Evolutionary conservation across 2,329 filamentous ascomycete species (phyloP).

Genomic region (Tolypocladium ovalisporum): DNA sequence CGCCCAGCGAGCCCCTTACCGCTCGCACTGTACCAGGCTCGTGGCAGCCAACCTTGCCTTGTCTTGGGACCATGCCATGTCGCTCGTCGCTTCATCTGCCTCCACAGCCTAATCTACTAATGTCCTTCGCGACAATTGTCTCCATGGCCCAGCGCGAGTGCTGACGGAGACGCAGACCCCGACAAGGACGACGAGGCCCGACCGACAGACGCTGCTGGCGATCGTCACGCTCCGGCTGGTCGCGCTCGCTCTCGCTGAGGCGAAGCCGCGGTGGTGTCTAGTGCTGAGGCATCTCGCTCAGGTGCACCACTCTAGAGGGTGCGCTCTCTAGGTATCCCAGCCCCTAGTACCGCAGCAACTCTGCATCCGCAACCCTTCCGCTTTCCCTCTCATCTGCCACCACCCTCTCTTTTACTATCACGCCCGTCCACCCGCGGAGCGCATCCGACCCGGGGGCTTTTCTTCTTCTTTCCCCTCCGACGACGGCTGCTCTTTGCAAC

Average conservation of each 20-base stretch:
- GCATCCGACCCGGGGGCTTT: constrained; percentile 1
- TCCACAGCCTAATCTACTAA: constrained; percentile 9
- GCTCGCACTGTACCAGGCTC: constrained; percentile 6
- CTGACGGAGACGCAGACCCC: constrained; percentile 7
- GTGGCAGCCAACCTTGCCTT: constrained; percentile 5
- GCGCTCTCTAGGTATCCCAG: constrained; percentile 6
- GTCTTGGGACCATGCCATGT: constrained; percentile 3
- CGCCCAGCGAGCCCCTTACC: not conserved
- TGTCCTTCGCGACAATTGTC: constrained; percentile 13
- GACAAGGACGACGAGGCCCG: constrained; percentile 1
- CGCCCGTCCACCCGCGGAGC: constrained; percentile 2
- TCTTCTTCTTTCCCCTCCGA: not conserved
- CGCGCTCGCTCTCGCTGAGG: not conserved
- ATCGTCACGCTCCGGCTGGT: not conserved
- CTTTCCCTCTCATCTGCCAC: constrained; percentile 5
- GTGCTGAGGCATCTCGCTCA: constrained; percentile 5
- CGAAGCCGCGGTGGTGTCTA: not conserved
- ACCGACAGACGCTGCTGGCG: not conserved
- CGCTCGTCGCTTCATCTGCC: constrained; percentile 6
- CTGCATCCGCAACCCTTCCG: constrained; percentile 1
- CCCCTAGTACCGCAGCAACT: constrained; percentile 5
- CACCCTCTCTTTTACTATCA: constrained; percentile 5
- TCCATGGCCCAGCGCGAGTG: constrained; percentile 13
- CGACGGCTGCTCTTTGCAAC: not conserved
- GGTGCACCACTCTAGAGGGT: not conserved